Evolutionary conservation across 2,329 filamentous ascomycete species (phyloP).

Genomic region (Pseudopithomyces chartarum): DNA sequence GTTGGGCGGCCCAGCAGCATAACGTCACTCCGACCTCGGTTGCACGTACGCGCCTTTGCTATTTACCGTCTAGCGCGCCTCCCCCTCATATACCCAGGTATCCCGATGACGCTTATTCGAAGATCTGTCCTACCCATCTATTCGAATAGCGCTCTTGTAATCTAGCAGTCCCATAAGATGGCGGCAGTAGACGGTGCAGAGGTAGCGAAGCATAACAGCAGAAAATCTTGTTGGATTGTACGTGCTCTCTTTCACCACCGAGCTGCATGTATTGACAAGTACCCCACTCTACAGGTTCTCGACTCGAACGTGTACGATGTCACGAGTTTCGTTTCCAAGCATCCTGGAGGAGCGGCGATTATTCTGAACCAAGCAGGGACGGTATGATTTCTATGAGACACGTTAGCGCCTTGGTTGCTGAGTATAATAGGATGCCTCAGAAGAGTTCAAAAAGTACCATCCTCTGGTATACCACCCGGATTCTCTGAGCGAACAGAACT

Average conservation of each 20-base stretch:
- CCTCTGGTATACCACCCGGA: constrained; percentile 15
- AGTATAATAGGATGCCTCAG: constrained; percentile 36
- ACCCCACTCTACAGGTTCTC: constrained; percentile 49
- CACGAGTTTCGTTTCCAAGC: constrained; percentile 64
- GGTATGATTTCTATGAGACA: constrained; percentile 15
- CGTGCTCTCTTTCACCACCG: neutral
- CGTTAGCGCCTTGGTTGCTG: constrained; percentile 1
- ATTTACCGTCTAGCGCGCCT: neutral
- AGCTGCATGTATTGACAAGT: neutral
- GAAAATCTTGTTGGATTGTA: constrained; percentile 62
- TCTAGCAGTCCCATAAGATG: constrained; percentile 18
- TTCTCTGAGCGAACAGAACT: neutral
- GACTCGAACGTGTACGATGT: constrained; percentile 71
- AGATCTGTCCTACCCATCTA: neutral
- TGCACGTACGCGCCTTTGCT: neutral
- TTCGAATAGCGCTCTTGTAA: constrained; percentile 3
- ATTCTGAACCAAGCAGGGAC: constrained; percentile 51
- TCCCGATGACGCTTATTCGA: constrained; percentile 22
- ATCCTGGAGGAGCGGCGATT: constrained; percentile 63
- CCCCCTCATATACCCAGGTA: constrained; percentile 35
- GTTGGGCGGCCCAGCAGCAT: neutral
- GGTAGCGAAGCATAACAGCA: constrained; percentile 39
- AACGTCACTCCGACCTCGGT: constrained; percentile 4
- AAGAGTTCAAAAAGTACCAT: constrained; percentile 43
- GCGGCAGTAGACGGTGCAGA: constrained; percentile 37